Evolutionary conservation across 2,329 filamentous ascomycete species (phyloP), one percentile per base, ranked within the genome.

Genomic region (Exophiala sp.): DNA sequence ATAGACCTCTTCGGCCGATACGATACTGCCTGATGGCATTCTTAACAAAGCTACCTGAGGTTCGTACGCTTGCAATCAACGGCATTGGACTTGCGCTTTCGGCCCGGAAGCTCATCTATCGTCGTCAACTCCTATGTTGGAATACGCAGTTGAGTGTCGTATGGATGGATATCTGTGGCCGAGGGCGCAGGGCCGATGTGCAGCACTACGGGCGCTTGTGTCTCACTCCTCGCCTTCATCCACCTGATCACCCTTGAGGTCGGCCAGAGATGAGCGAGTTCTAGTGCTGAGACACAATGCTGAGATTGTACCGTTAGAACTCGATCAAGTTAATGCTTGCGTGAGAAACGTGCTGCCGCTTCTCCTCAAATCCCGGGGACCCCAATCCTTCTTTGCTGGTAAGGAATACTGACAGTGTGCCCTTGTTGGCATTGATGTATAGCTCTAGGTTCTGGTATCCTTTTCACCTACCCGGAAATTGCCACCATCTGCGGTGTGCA

Each of bases 271-370:
- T 65, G 46, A 46, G 50, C 38, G 46, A 29, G 48, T 46, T n/a
- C 42, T 42, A 51, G 14, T 35, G 50, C 38, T 19, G 29, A 6
- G 42, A 38, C 50, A 61, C 53, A 89, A 80, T 52, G 87, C 87
- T 91, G 87, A 93, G 87, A 91, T 84, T 83, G 85, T 81, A 93
- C 87, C 86, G 87, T 90, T 76, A 85, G 73, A 83, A 91, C 86
- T 91, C 86, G 87, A 93, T 87, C 87, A 93, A 93, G 87, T 87
- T 91, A 93, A 91, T 89, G 85, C 87, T 93, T 93, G 87, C 87
- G 87, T 91, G 87, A 83, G 87, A 86, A 91, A 90, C 78, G 87
- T 91, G 86, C 85, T 90, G 86, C 86, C 86, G 86, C 86, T 88
- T 81, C 67, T 67, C 63, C 73, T 70, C 41, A 42, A 72, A 66